phyloP scores from a whole-genome alignment of 78 protist species.

The Cavenderia fasciculata region DNA sequence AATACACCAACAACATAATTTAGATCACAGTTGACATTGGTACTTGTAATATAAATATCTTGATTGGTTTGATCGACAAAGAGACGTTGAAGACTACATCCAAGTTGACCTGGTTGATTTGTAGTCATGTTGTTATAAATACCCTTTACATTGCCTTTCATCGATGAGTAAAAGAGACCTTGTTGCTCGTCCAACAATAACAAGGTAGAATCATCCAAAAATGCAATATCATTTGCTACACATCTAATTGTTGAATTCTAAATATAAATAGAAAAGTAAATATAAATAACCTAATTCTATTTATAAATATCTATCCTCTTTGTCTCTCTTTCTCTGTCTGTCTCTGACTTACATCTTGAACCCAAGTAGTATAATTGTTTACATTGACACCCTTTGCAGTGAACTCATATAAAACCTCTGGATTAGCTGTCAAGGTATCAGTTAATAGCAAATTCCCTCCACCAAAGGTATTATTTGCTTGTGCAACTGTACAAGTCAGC shows the following conservation, averaged over 20 bases:
- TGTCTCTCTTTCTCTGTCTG: neutral
- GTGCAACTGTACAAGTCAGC: no score
- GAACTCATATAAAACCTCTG: conserved; percentile 19
- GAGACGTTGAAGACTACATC: conserved; percentile 29
- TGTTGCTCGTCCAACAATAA: conserved; percentile 40
- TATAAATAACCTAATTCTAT: neutral
- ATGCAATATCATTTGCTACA: conserved; percentile 50
- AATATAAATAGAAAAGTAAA: neutral
- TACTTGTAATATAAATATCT: conserved; percentile 15
- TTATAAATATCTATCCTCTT: neutral
- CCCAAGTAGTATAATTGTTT: conserved; percentile 36
- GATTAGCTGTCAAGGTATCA: conserved; percentile 24
- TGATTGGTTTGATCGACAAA: conserved; percentile 24
- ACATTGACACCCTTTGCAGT: neutral
- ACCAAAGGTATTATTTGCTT: no score
- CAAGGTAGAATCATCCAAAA: conserved; percentile 12
- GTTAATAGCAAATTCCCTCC: conserved; percentile 45
- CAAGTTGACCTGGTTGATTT: neutral
- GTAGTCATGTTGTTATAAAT: conserved; percentile 11
- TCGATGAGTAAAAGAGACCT: conserved; percentile 25
- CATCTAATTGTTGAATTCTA: conserved; percentile 25
- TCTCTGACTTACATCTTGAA: conserved; percentile 14
- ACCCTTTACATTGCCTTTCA: conserved; percentile 32
- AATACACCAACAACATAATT: conserved; percentile 23
- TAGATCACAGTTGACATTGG: conserved; percentile 26